Percentiles rank a stretch among this genome's conserved stretches.
Conservation (phyloP, 2,329 filamentous ascomycete species). For the Diaporthe citrichinensis region DNA sequence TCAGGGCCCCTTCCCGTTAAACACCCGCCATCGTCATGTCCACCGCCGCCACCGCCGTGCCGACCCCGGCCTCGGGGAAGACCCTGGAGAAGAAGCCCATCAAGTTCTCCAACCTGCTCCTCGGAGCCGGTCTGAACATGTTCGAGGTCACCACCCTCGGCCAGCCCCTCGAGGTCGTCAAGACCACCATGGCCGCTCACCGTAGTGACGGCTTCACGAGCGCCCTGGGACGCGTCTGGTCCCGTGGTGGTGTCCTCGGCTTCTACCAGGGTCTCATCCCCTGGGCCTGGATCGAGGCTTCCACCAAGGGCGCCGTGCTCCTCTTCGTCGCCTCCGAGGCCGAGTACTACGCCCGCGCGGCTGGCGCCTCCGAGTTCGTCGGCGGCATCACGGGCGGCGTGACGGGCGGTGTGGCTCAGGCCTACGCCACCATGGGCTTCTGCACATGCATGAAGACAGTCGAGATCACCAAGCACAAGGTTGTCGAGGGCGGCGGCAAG, state of each 20-base stretch:
- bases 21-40: constrained; percentile 71
- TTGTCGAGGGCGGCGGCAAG: constrained; percentile 85
- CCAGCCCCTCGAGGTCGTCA: constrained; percentile 96
- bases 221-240: constrained; percentile 90
- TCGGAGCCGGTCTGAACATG: constrained; percentile 94
- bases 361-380: constrained; percentile 88
- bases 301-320: constrained; percentile 98
- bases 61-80: constrained; percentile 60
- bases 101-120: constrained; percentile 99
- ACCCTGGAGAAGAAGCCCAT: constrained; percentile 97
- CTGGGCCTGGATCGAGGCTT: constrained; percentile 99
- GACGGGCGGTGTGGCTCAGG: constrained; percentile 94
- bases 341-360: constrained; percentile 90
- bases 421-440: constrained; percentile 99
- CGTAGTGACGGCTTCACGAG: constrained; percentile 87
- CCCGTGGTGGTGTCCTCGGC: constrained; percentile 91
- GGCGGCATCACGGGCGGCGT: constrained; percentile 93
- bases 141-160: constrained; percentile 82
- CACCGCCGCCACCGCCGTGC: constrained; percentile 65
- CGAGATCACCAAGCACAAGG: constrained; percentile 98
- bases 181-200: constrained; percentile 99
- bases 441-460: constrained; percentile 99
- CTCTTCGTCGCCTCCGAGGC: constrained; percentile 99
- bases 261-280: constrained; percentile 99
- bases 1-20: constrained; percentile 82